Conservation (phyloP, 495 filamentous ascomycete species). For the Aspergillus sclerotioniger region DNA sequence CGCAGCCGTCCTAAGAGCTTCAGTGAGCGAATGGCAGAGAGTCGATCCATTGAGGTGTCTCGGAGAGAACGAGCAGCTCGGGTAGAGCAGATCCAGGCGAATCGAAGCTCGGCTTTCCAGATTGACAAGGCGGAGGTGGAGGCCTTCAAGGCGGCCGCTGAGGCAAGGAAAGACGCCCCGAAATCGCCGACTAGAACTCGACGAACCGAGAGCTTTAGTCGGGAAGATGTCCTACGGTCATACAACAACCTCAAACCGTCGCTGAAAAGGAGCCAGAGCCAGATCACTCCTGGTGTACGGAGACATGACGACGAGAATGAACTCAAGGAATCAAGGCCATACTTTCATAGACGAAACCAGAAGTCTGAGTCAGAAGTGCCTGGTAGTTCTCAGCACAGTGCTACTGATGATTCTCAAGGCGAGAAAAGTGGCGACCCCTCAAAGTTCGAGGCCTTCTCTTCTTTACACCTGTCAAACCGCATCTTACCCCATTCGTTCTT, state of each 20-base stretch:
- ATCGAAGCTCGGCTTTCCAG: conserved; percentile 71
- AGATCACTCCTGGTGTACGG: conserved; percentile 48
- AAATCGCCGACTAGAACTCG: conserved; percentile 45
- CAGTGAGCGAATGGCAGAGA: conserved; percentile 79
- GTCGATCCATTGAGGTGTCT: conserved; percentile 47
- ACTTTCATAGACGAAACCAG: conserved; percentile 25
- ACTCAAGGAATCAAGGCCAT: conserved; percentile 20
- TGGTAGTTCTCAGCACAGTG: conserved; percentile 14
- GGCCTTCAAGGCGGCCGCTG: conserved; percentile 59
- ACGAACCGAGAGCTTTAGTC: conserved; percentile 51
- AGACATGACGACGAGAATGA: conserved; percentile 18
- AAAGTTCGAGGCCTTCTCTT: conserved; percentile 81
- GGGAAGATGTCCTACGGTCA: conserved; percentile 62
- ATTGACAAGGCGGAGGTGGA: conserved; percentile 65
- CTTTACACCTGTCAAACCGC: conserved; percentile 79
- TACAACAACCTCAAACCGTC: conserved; percentile 28
- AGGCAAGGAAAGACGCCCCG: conserved; percentile 34
- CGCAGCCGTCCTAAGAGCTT: conserved; percentile 59
- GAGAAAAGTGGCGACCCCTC: conserved; percentile 34
- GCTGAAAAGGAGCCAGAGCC: conserved; percentile 53
- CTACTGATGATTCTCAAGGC: conserved; percentile 11
- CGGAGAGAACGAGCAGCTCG: conserved; percentile 50
- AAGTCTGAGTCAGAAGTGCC: conserved; percentile 30
- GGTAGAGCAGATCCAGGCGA: conserved; percentile 52
- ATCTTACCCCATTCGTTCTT: conserved; percentile 80